Conservation (phyloP, 495 filamentous ascomycete species). For the Margaritispora aquatica region DNA sequence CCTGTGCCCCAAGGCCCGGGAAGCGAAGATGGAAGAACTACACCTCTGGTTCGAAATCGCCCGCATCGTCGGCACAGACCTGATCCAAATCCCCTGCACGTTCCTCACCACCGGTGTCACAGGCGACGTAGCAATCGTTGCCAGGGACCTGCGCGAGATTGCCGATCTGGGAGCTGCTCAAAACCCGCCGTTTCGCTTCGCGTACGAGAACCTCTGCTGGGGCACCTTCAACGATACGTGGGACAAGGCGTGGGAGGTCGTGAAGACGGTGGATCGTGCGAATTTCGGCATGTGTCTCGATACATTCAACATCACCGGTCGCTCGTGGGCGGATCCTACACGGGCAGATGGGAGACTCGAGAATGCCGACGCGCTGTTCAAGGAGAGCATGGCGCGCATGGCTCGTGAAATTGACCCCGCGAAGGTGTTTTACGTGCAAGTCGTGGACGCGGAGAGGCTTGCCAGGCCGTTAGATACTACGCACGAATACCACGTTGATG, state of each 20-base stretch:
- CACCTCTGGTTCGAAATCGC: conserved; percentile 69
- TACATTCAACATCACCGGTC: conserved; percentile 75
- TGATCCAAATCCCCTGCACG: conserved; percentile 75
- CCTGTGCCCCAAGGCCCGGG: conserved; percentile 49
- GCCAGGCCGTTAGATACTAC: conserved; percentile 48
- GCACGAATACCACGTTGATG: conserved; percentile 57
- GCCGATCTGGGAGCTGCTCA: conserved; percentile 54
- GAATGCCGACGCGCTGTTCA: conserved; percentile 53
- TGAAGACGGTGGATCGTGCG: conserved; percentile 49
- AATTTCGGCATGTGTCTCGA: conserved; percentile 82
- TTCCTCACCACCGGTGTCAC: conserved; percentile 57
- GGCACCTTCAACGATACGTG: conserved; percentile 64
- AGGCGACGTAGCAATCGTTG: conserved; percentile 40
- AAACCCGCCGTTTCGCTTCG: conserved; percentile 53
- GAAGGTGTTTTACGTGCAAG: conserved; percentile 77
- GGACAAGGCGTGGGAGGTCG: conserved; percentile 65
- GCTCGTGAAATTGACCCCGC: conserved; percentile 48
- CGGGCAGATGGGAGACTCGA: conserved; percentile 42
- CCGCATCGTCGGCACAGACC: conserved; percentile 60
- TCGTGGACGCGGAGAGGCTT: conserved; percentile 69
- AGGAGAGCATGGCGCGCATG: conserved; percentile 50
- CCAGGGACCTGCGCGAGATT: conserved; percentile 57
- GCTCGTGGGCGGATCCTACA: conserved; percentile 73
- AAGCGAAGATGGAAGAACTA: conserved; percentile 55
- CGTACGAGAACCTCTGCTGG: conserved; percentile 87